These are phyloP conservation scores for Fusarium caatingaense DNA, from an alignment of 2,329 filamentous ascomycete species.

Conservation along the genomic window DNA sequence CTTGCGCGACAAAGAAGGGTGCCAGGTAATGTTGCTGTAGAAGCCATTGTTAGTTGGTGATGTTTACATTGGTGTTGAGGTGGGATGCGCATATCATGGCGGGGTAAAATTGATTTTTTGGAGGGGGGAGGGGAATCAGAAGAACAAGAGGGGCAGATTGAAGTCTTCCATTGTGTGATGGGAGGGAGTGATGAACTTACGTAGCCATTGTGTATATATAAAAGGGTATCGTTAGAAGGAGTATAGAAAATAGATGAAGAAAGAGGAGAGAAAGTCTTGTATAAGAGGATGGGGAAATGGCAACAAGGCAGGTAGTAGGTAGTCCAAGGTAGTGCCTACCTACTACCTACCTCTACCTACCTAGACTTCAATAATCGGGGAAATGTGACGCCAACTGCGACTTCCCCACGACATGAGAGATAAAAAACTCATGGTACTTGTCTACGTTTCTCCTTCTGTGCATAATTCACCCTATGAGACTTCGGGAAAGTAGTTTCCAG, in stretches of 20 bases:
- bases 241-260: constrained; percentile 6
- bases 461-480: constrained; percentile 11
- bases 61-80: constrained; percentile 15
- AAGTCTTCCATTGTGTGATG: neutral
- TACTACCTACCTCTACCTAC: neutral
- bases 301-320: neutral
- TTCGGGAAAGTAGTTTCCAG: constrained; percentile 5
- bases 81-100: constrained; percentile 22
- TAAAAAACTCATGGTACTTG: constrained; percentile 16
- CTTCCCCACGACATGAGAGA: constrained; percentile 13
- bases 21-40: constrained; percentile 88
- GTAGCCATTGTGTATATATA: constrained; percentile 48
- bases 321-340: neutral
- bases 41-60: constrained; percentile 17
- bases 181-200: constrained; percentile 40
- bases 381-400: constrained; percentile 9
- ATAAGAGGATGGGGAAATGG: neutral
- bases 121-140: constrained; percentile 7
- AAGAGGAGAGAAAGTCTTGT: constrained; percentile 3
- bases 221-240: constrained; percentile 1
- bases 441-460: neutral
- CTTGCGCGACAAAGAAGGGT: constrained; percentile 80
- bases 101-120: constrained; percentile 28
- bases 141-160: constrained; percentile 4
- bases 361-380: constrained; percentile 6